Base-by-base conservation (phyloP, 768 basidiomycete species). In the Xanthoconium purpureum region DNA sequence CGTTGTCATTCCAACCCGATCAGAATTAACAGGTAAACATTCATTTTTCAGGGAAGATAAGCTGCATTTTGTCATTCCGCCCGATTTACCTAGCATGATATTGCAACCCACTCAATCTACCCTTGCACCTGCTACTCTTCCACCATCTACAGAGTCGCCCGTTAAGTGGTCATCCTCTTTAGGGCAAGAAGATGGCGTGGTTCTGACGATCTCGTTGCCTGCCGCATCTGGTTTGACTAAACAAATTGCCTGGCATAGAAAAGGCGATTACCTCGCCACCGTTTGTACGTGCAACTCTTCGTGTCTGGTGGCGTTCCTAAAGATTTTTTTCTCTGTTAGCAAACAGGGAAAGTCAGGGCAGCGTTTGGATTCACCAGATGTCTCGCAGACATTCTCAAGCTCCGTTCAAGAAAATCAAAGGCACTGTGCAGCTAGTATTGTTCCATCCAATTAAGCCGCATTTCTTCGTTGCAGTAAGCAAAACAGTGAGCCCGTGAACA, bases 391-490 rank as follows among this genome's bases (percentile, higher is more conserved):
- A 97, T 72, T 98, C 96, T 5, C 97, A 99, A 74, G 92, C 94
- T 6, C 97, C 97, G 12, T 98, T 99, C 84, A 94, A 89, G 72
- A 95, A 94, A 72, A 84, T 96, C 61, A 91, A 91, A 73, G 97
- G 97, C 33, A 69, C 82, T 14, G 88, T 98, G 10, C 97, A 99
- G 73, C 75, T 87, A 46, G 95, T 97, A 20, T 79, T 89, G 40
- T 99, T 99, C 84, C 97, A 99, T 73, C 97, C 97, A 5, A 74
- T 78, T 30, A 94, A 93, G 71, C 93, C 97, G 6, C 85, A 95
- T 73, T 97, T 99, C 80, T 98, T 98, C 65, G 96, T 98, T 48
- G 97, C 97, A 42, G 94, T 95, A 72, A 73, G 91, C 77, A 47
- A 42, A 18, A 28, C n/a, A 36, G 20, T 52, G 57, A 60, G 32